These are phyloP conservation scores for Streptanthus diversifolius DNA, from an alignment of 345 rosid genomes.

Conservation along the genomic window DNA sequence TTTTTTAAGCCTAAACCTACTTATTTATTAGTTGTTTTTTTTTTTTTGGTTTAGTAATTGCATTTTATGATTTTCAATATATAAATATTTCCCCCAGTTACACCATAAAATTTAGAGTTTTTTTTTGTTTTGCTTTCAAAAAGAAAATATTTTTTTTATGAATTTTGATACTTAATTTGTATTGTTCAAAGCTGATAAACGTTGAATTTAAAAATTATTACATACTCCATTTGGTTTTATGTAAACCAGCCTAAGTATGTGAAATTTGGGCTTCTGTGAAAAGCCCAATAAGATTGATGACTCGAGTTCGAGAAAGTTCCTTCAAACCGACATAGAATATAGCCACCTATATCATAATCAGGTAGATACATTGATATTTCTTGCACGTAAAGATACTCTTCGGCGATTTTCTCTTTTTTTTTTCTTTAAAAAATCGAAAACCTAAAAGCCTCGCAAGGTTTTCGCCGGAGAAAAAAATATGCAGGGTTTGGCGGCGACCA, in stretches of 20 bases:
- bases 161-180: too few species aligned
- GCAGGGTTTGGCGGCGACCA: conserved; percentile 39
- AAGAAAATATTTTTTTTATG: too few species aligned
- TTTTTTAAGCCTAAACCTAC: too few species aligned
- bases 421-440: background rate
- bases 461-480: conserved; percentile 28
- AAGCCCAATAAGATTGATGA: conserved; percentile 17
- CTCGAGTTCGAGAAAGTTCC: background rate
- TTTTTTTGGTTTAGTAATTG: too few species aligned
- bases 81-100: too few species aligned
- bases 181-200: too few species aligned
- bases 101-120: too few species aligned
- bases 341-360: conserved; percentile 3
- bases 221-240: too few species aligned
- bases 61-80: too few species aligned
- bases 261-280: background rate
- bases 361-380: conserved; percentile 29
- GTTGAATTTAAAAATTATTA: too few species aligned
- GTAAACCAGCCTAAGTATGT: background rate
- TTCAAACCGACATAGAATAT: conserved; percentile 1
- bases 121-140: too few species aligned
- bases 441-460: conserved; percentile 20
- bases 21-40: too few species aligned
- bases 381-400: conserved; percentile 34
- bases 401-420: background rate